Evolutionary conservation across 2,329 filamentous ascomycete species (phyloP), one percentile per base, ranked within the genome.

Genomic region (Pseudogymnoascus sp.): DNA sequence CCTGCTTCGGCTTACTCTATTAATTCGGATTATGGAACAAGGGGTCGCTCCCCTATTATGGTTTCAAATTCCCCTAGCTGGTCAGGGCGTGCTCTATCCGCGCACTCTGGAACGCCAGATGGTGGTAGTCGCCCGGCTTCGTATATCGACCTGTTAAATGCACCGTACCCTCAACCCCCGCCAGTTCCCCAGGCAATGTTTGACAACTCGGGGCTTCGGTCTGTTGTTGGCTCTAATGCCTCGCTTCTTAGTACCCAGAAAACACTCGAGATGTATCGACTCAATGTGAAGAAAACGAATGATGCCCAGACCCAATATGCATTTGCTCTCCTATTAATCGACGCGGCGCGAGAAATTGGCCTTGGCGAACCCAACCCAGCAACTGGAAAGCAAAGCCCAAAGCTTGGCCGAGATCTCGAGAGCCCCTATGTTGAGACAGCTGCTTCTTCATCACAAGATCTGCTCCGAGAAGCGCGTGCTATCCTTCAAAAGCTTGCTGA

Each of bases 251-350:
- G 91, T 70, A 88, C 90, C 35, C 90, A 93, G 72, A 92, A 97
- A 76, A 99, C 94, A 1, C 83, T 99, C 58, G 92, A 97, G 61
- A 97, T 97, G 93, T 99, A 99, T 74, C 85, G 93, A 48, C 87
- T 88, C 61, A 99, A 97, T 71, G 90, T 97, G 63, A 97, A 97
- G 78, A 99, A 99, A 79, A 96, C 94, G 2, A 94, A 89, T 65
- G 92, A 97, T 74, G 82, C 87, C 13, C 87, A 89, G 3, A 89
- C 96, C 35, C 92, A 97, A 74, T 97, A 97, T 74, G 94, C 96
- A 31, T 97, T 99, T 75, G 94, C 94, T 1, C 84, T 97, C 37
- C 96, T 96, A 74, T 86, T 99, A 78, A 88, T 97, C 67, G 90
- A 92, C 55, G 88, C 91, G 1, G 92, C 93, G 40, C 88, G 91